Conservation (phyloP, 768 basidiomycete genomes). For the Tylopilus vinaceipallidus region DNA sequence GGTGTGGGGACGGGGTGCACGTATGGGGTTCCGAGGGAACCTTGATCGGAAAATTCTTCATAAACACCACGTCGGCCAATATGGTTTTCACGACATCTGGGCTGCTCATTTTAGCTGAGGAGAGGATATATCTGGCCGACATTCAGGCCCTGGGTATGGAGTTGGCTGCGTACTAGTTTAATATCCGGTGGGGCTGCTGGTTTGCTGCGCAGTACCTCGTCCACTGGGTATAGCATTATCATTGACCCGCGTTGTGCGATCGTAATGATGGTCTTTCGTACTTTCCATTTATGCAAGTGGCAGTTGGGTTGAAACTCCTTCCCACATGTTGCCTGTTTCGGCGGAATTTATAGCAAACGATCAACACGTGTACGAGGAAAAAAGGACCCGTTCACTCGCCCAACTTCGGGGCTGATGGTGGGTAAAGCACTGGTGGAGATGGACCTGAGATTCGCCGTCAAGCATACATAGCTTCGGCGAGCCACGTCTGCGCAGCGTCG, state of each 20-base stretch:
- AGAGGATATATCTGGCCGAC: slow-evolving; percentile 37
- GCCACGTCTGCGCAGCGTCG: background rate
- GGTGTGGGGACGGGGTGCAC: slow-evolving; percentile 68
- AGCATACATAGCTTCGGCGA: background rate
- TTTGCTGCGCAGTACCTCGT: background rate
- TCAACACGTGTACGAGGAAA: slow-evolving; percentile 8
- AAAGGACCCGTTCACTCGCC: background rate
- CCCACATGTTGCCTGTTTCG: background rate
- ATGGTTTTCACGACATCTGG: slow-evolving; percentile 41
- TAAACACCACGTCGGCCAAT: slow-evolving; percentile 36
- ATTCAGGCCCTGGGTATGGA: slow-evolving; percentile 33
- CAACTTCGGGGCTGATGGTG: background rate
- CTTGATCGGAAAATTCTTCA: slow-evolving; percentile 36
- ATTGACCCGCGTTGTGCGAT: background rate
- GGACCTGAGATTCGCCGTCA: background rate
- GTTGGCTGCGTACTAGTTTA: slow-evolving; percentile 9
- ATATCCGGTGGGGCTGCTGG: background rate
- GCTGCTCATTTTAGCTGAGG: slow-evolving; percentile 40
- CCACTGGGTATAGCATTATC: background rate
- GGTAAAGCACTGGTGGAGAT: background rate
- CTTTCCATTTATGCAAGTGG: background rate
- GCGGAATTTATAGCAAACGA: background rate
- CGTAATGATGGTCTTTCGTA: background rate
- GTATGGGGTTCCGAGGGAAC: slow-evolving; percentile 56
- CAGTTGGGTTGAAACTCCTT: background rate